Evolutionary conservation across 108 stramenopile genomes (phyloP).

Genomic region (Skeletonema tropicum): DNA sequence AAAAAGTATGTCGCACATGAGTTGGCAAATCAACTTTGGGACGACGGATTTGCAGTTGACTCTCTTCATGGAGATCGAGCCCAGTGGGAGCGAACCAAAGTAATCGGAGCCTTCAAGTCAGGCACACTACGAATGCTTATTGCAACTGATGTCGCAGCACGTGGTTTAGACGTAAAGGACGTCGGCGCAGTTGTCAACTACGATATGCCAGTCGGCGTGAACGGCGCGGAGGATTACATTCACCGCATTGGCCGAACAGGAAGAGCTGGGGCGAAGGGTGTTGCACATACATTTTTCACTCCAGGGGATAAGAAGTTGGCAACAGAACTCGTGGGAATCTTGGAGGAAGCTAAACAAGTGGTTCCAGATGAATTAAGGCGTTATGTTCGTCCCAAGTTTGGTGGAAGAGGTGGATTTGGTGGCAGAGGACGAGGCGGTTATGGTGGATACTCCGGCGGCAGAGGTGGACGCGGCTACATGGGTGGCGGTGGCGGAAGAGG

Average conservation of each 20-base stretch:
- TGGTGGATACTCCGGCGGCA: slow-evolving; percentile 55
- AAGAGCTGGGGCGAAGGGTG: slow-evolving; percentile 92
- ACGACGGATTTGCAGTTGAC: slow-evolving; percentile 92
- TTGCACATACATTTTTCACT: slow-evolving; percentile 92
- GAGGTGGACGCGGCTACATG: slow-evolving; percentile 69
- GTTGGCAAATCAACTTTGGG: slow-evolving; percentile 89
- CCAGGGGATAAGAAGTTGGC: slow-evolving; percentile 81
- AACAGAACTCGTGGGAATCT: slow-evolving; percentile 80
- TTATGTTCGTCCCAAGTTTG: slow-evolving; percentile 73
- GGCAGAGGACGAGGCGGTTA: slow-evolving; percentile 56
- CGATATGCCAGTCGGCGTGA: slow-evolving; percentile 93
- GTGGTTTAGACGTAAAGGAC: slow-evolving; percentile 98
- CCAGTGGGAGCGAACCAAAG: slow-evolving; percentile 95
- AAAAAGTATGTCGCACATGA: slow-evolving; percentile 89
- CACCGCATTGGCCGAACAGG: slow-evolving; percentile 97
- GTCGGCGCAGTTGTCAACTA: slow-evolving; percentile 97
- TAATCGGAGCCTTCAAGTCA: slow-evolving; percentile 92
- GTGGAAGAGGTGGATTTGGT: slow-evolving; percentile 61
- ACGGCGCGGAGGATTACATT: slow-evolving; percentile 91
- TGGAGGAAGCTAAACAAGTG: slow-evolving; percentile 83
- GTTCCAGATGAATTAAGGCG: slow-evolving; percentile 77
- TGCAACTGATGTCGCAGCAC: slow-evolving; percentile 98
- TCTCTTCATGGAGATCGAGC: slow-evolving; percentile 97
- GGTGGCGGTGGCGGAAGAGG: slow-evolving; percentile 55
- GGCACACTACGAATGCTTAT: slow-evolving; percentile 91